Conservation (phyloP, 1,284 basidiomycete species). For the Abortiporus biennis region DNA sequence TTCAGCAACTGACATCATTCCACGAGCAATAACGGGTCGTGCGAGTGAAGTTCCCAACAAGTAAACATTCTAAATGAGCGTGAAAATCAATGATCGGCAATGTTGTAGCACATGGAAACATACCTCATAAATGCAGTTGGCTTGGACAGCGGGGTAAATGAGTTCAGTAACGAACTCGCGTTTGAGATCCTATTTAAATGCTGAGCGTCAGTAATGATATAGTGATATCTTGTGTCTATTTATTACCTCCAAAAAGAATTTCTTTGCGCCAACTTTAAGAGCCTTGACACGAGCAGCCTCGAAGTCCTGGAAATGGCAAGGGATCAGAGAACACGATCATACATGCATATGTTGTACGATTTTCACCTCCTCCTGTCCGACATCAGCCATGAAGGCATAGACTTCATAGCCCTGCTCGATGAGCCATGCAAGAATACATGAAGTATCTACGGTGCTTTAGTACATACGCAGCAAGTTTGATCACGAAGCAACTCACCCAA, state of each 20-base stretch:
- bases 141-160: conserved; percentile 97
- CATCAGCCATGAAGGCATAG: conserved; percentile 97
- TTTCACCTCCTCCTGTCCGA: conserved; percentile 92
- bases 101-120: conserved; percentile 7
- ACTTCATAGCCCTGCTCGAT: conserved; percentile 98
- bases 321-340: neutral
- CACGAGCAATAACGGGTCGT: conserved; percentile 97
- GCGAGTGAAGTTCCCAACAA: conserved; percentile 97
- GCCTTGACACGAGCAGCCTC: conserved; percentile 92
- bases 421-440: conserved; percentile 95
- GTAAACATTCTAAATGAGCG: conserved; percentile 96
- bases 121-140: conserved; percentile 98
- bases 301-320: conserved; percentile 70
- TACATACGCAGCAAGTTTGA: neutral
- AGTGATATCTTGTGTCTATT: neutral
- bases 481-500: conserved; percentile 60
- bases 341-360: neutral
- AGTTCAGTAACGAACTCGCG: conserved; percentile 95
- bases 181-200: conserved; percentile 71
- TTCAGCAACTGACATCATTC: conserved; percentile 95
- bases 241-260: conserved; percentile 91
- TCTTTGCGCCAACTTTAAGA: conserved; percentile 87
- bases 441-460: conserved; percentile 62
- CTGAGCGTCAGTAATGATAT: neutral
- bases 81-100: neutral